phyloP scores from a whole-genome alignment of 495 filamentous ascomycete species.

The Penicillium samsonianum region DNA sequence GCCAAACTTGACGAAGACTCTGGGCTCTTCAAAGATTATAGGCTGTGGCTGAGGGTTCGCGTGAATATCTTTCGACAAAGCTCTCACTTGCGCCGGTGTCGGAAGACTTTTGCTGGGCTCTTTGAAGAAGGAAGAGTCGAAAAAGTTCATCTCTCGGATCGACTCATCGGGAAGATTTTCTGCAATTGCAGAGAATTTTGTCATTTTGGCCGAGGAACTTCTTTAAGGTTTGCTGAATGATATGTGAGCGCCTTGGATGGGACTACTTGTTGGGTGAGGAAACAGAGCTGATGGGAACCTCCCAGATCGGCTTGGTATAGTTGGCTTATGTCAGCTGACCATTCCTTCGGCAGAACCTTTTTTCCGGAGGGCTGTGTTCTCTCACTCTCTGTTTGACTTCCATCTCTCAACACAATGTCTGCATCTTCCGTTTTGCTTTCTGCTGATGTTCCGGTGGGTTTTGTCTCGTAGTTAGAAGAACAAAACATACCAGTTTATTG shows the following conservation, averaged over 20 bases:
- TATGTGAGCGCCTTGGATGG: not conserved
- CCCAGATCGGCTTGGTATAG: no score
- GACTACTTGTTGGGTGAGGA: no score
- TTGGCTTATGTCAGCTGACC: no score
- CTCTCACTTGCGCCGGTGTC: constrained; percentile 24
- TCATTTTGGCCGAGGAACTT: not conserved
- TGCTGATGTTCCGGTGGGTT: no score
- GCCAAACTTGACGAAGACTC: constrained; percentile 50
- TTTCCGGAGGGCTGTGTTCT: no score
- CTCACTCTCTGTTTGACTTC: no score
- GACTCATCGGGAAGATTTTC: constrained; percentile 13
- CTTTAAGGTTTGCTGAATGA: not conserved
- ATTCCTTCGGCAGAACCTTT: no score
- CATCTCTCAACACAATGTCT: no score
- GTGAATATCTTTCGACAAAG: constrained; percentile 20
- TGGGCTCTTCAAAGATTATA: constrained; percentile 36
- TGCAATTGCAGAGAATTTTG: constrained; percentile 2
- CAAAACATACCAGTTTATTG: no score
- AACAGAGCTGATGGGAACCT: no score
- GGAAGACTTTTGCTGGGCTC: constrained; percentile 21
- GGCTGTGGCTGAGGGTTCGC: constrained; percentile 23
- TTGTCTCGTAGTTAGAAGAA: no score
- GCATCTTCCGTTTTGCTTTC: no score
- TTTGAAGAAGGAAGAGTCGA: constrained; percentile 31
- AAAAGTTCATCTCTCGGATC: constrained; percentile 26